Evolutionary conservation across 192 early-diverging fungal species (phyloP).

Genomic region (Coemansia erecta): DNA sequence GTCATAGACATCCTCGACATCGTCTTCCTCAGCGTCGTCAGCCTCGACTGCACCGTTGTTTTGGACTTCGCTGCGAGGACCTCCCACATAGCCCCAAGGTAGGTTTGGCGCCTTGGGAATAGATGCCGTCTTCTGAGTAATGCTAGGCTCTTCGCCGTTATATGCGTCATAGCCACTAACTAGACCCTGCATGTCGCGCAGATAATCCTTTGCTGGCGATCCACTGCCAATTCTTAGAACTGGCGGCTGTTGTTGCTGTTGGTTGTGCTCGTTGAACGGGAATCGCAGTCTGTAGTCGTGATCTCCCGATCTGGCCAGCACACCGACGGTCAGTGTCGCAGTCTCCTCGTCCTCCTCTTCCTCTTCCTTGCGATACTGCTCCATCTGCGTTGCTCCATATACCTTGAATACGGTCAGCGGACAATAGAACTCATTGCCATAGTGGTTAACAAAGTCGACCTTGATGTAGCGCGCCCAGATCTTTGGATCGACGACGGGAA

Average conservation of each 20-base stretch:
- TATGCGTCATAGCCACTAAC: slow-evolving; percentile 32
- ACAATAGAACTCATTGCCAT: slow-evolving; percentile 92
- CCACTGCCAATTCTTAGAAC: slow-evolving; percentile 30
- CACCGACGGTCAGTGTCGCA: slow-evolving; percentile 35
- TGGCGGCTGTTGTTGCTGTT: slow-evolving; percentile 12
- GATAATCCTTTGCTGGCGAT: slow-evolving; percentile 36
- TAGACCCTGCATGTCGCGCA: slow-evolving; percentile 43
- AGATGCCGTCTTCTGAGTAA: slow-evolving; percentile 5
- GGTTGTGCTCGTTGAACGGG: slow-evolving; percentile 17
- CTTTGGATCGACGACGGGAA: slow-evolving; percentile 69
- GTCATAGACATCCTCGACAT: slow-evolving; percentile 40
- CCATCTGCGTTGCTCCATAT: slow-evolving; percentile 90
- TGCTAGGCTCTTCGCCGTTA: slow-evolving; percentile 15
- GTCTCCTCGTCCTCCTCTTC: slow-evolving; percentile 42
- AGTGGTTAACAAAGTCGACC: slow-evolving; percentile 84
- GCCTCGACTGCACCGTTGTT: slow-evolving; percentile 4
- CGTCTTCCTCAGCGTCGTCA: slow-evolving; percentile 20
- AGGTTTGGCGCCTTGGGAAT: slow-evolving; percentile 44
- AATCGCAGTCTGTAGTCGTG: slow-evolving; percentile 28
- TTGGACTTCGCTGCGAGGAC: neutral
- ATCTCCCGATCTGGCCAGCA: slow-evolving; percentile 21
- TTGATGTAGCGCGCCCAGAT: slow-evolving; percentile 85
- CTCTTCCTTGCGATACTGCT: slow-evolving; percentile 71
- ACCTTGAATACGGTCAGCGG: slow-evolving; percentile 85
- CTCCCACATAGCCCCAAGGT: slow-evolving; percentile 25